Evolutionary conservation across 106 monocot species (phyloP), one percentile per base, ranked within the genome.

Genomic region (Phalaenopsis aphrodite): DNA sequence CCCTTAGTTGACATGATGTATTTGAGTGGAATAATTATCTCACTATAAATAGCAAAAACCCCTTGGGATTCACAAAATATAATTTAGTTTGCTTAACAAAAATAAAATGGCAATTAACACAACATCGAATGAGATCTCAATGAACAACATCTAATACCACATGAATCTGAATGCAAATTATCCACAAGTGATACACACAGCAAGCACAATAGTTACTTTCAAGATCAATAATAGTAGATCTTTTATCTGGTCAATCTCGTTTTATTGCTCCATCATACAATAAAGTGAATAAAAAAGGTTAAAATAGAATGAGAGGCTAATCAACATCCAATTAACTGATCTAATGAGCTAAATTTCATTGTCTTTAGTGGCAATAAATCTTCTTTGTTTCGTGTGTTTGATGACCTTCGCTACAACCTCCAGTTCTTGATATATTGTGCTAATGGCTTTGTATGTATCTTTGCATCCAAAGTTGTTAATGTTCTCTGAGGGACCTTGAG

Each of bases 381-480:
- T 69, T 37, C 69, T 69, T 73, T 82, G 84, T 56, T 84, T 61
- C 3, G 89, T 82, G 39, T 87, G 87, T 24, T 83, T 91, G n/a
- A 88, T 81, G 18, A 75, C 73, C n/a, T 72, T 77, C 15, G 77
- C 65, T 15, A 91, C 81, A 11, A 15, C 83, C 1, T 82, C 88
- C 82, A 82, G 43, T 82, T 82, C 76, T 76, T 46, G 2, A 82
- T 48, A 18, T 65, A 76, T 3, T 82, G 85, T 83, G 75, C 87
- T 77, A 19, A 52, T 4, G 91, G 87, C 79, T 37, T 85, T 17
- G 85, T 87, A 75, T 91, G 91, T 83, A 91, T 91, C 83, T 88
- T 91, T 10, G 88, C 86, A 19, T 91, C 88, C 37, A 75, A 81
- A 69, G 86, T 88, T 30, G 80, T 45, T n/a, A 91, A 61, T 3